phyloP scores from a whole-genome alignment of 208 protist genomes.

The Leishmania turanica region DNA sequence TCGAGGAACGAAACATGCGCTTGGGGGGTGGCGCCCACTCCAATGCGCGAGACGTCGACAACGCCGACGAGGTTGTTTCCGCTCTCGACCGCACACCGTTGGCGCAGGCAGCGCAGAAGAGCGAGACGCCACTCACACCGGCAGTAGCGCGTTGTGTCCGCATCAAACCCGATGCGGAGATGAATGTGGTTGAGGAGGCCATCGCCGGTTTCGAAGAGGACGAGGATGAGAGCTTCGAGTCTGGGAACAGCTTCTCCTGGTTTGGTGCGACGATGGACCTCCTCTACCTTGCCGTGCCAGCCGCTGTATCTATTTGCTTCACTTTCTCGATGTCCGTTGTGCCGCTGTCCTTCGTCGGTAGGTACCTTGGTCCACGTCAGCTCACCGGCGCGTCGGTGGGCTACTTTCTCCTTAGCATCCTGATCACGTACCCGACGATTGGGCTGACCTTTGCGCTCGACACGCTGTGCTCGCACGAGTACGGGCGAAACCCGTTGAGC shows the following conservation, averaged over 20 bases:
- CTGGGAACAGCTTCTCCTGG: slow-evolving; percentile 45
- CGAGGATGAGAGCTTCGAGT: slow-evolving; percentile 39
- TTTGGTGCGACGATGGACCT: slow-evolving; percentile 51
- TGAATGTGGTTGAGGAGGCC: slow-evolving; percentile 16
- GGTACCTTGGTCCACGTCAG: slow-evolving; percentile 59
- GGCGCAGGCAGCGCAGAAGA: slow-evolving; percentile 23
- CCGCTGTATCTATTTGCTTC: slow-evolving; percentile 75
- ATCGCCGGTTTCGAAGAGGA: slow-evolving; percentile 19
- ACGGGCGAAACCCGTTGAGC: slow-evolving; percentile 72
- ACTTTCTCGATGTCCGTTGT: slow-evolving; percentile 80
- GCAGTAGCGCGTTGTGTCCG: slow-evolving; percentile 33
- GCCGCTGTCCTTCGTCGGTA: slow-evolving; percentile 81
- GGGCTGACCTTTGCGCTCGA: slow-evolving; percentile 87
- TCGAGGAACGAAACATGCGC: slow-evolving; percentile 49
- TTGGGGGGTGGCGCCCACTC: slow-evolving; percentile 43
- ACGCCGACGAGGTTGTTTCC: slow-evolving; percentile 26
- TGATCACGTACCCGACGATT: slow-evolving; percentile 76
- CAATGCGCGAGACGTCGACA: slow-evolving; percentile 26
- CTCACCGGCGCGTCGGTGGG: slow-evolving; percentile 82
- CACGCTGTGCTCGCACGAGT: slow-evolving; percentile 86
- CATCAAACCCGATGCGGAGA: slow-evolving; percentile 43
- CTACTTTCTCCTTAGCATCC: slow-evolving; percentile 77
- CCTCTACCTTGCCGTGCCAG: slow-evolving; percentile 62
- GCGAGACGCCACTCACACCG: background rate
- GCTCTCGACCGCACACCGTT: slow-evolving; percentile 44